phyloP scores from a whole-genome alignment of 768 basidiomycete genomes.

The Suillus subalutaceus region DNA sequence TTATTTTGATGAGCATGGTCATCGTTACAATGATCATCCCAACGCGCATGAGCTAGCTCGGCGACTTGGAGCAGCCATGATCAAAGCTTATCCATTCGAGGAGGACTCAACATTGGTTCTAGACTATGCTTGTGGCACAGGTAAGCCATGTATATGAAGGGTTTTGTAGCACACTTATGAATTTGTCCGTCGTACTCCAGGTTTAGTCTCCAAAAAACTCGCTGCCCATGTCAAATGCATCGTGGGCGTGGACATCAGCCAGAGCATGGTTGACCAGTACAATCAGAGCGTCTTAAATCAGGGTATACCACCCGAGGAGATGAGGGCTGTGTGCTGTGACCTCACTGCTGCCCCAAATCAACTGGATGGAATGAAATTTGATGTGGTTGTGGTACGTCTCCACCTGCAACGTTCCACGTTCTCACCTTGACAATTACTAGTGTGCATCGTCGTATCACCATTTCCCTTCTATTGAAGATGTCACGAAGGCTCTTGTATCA shows the following conservation, averaged over 20 bases:
- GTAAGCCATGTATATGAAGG: conserved; percentile 33
- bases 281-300: conserved; percentile 60
- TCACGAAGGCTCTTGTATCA: conserved; percentile 53
- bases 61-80: conserved; percentile 31
- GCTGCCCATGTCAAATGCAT: conserved; percentile 62
- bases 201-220: conserved; percentile 63
- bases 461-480: conserved; percentile 48
- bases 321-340: conserved; percentile 60
- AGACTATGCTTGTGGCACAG: conserved; percentile 80
- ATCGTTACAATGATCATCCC: conserved; percentile 28
- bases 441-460: conserved; percentile 70
- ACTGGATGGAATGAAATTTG: conserved; percentile 59
- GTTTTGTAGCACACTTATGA: neutral
- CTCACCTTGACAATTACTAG: conserved; percentile 34
- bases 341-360: conserved; percentile 51
- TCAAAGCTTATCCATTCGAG: conserved; percentile 49
- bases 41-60: conserved; percentile 24
- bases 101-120: conserved; percentile 58
- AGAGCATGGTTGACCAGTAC: conserved; percentile 67
- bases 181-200: conserved; percentile 34
- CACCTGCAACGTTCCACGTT: neutral
- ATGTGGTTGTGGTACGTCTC: conserved; percentile 68
- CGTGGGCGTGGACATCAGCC: conserved; percentile 78
- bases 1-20: conserved; percentile 29
- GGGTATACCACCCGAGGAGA: conserved; percentile 65